Base-by-base conservation (phyloP, 169 alveolate species). In the Besnoitia besnoiti region DNA sequence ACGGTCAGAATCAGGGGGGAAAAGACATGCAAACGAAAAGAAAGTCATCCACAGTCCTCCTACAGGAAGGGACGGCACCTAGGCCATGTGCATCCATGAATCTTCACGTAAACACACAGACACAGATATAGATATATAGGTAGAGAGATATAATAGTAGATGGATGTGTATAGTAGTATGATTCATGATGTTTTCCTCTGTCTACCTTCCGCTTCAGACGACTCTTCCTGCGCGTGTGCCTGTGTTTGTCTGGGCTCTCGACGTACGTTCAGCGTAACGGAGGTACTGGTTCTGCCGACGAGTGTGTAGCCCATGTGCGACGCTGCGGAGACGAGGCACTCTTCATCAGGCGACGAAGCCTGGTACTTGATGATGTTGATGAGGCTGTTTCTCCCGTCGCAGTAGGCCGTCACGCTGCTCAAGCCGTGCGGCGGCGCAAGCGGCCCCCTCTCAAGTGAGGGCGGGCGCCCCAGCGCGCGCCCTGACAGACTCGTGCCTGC, bases 281-380 rank as follows among this genome's bases (percentile, higher is more conserved):
- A 30, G 40, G 40, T 85, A 47, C 24, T 39, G 30, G 80, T 87
- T 2, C 85, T 91, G 21, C 87, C 80, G 39, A 93, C 82, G 14
- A 95, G 77, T 16, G 96, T 87, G 75, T 95, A 92, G 24, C 96
- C 97, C 91, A 96, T 89, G 80, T 94, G 95, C 16, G 91, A 90
- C 12, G 97, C 95, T 8, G 97, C 96, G 39, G 93, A 95, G 51
- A 98, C 97, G 62, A 98, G 94, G 35, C 98, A 98, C 94, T 95
- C 96, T 92, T 98, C 99, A 94, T 98, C 99, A 14, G 99, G 98
- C 37, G 99, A 97, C 27, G 98, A 94, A 61, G 98, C 97, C 37
- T 97, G 95, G 90, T 94, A 94, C 87, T 73, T 89, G 75, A 89
- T 89, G 42, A 77, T 77, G 55, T 40, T 77, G 87, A 77, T 27